Evolutionary conservation across 2,329 filamentous ascomycete genomes (phyloP).

Genomic region (Magnaporthiopsis poae): DNA sequence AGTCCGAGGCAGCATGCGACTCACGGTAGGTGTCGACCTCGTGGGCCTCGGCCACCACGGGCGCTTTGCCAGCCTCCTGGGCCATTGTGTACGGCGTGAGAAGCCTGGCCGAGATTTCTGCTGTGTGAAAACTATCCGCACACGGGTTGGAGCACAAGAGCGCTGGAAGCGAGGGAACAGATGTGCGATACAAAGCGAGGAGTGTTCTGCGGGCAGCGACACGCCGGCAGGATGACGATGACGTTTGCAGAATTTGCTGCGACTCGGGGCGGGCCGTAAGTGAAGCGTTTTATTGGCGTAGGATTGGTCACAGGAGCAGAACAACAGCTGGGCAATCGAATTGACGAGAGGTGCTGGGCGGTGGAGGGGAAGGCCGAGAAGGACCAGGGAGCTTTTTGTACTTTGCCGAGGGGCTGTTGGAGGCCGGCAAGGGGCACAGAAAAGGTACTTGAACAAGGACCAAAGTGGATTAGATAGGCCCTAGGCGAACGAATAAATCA

Average conservation of each 20-base stretch:
- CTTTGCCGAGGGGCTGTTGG: background rate
- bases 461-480: background rate
- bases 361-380: background rate
- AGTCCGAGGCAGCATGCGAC: constrained; percentile 17
- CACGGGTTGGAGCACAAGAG: background rate
- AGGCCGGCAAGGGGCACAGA: background rate
- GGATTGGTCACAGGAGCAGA: background rate
- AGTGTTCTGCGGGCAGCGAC: background rate
- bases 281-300: background rate
- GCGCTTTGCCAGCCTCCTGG: constrained; percentile 31
- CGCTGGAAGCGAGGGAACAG: background rate
- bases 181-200: background rate
- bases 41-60: constrained; percentile 66
- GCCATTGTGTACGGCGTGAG: background rate
- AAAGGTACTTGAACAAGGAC: background rate
- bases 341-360: background rate
- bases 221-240: background rate
- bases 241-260: background rate
- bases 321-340: background rate
- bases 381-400: background rate
- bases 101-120: background rate
- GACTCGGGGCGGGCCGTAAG: background rate
- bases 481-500: background rate
- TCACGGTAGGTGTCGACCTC: constrained; percentile 64
- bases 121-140: background rate